A percentile compares a stretch with the other conserved stretches of the same genome.
Evolutionary conservation across 129 eudicot genomes (phyloP).

Genomic region (Tagetes erecta): DNA sequence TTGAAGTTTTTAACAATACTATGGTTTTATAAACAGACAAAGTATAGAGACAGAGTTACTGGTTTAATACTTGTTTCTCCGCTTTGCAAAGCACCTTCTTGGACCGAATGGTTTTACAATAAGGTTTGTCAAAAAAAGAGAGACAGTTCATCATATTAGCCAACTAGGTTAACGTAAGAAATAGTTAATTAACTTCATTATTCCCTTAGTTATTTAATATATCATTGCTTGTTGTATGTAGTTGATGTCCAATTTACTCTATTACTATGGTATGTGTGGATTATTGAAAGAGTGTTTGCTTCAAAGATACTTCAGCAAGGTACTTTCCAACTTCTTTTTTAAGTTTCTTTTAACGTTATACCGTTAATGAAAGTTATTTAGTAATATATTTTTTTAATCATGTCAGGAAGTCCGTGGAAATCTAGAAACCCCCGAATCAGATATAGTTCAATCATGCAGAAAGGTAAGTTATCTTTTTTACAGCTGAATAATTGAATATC

Average conservation of each 20-base stretch:
- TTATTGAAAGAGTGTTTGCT: conserved; percentile 81
- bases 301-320: conserved; percentile 94
- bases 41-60: conserved; percentile 79
- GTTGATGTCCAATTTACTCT: conserved; percentile 86
- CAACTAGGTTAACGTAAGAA: background rate
- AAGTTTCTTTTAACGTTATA: background rate
- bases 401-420: conserved; percentile 93
- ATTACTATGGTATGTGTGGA: conserved; percentile 85
- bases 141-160: background rate
- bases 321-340: conserved; percentile 22
- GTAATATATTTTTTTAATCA: conserved; percentile 8
- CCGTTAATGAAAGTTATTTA: conserved; percentile 6
- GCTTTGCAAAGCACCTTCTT: conserved; percentile 89
- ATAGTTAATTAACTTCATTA: background rate
- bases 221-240: conserved; percentile 31
- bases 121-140: conserved; percentile 50
- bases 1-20: conserved; percentile 24
- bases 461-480: conserved; percentile 49
- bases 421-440: conserved; percentile 86
- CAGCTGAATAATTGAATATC: background rate
- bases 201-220: background rate
- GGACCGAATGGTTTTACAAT: conserved; percentile 96
- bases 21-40: conserved; percentile 52
- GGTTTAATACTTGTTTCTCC: conserved; percentile 97
- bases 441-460: conserved; percentile 95